These are phyloP conservation scores for Pleurozium schreberi DNA, from an alignment of 225 moss, liverwort and hornwort species.

Conservation along the genomic window DNA sequence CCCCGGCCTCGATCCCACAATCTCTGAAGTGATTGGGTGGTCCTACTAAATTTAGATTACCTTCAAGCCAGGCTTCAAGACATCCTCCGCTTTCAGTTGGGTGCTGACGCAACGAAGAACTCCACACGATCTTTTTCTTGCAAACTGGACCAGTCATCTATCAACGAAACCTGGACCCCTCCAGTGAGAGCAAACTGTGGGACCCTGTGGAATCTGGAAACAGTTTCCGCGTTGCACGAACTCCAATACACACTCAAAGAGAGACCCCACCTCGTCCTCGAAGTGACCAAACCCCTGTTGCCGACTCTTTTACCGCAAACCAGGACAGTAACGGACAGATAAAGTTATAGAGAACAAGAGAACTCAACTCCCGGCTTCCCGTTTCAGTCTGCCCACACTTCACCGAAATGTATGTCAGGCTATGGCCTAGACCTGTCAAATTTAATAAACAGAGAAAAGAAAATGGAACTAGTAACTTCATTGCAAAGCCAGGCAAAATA, in stretches of 20 bases:
- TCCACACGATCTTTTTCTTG: background rate
- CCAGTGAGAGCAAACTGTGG: background rate
- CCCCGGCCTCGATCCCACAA: too few species aligned
- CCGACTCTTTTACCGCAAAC: background rate
- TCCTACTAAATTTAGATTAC: too few species aligned
- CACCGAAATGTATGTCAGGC: constrained; percentile 1
- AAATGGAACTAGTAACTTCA: too few species aligned
- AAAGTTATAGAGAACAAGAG: background rate
- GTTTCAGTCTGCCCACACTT: background rate
- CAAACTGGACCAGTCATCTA: background rate
- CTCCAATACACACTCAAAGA: background rate
- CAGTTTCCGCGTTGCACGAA: constrained; percentile 10
- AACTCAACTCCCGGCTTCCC: too few species aligned
- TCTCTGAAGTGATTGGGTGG: too few species aligned
- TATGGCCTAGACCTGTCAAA: too few species aligned
- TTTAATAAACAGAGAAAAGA: too few species aligned
- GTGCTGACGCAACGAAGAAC: background rate
- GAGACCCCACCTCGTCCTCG: background rate
- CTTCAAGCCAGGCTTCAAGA: too few species aligned
- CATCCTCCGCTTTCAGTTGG: too few species aligned
- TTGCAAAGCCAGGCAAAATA: too few species aligned
- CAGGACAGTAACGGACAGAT: background rate
- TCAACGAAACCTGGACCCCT: background rate
- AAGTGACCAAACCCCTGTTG: background rate
- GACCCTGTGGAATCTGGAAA: background rate